Evolutionary conservation across 305 asterid species (phyloP).

Genomic region (Fraxinus dipetala): DNA sequence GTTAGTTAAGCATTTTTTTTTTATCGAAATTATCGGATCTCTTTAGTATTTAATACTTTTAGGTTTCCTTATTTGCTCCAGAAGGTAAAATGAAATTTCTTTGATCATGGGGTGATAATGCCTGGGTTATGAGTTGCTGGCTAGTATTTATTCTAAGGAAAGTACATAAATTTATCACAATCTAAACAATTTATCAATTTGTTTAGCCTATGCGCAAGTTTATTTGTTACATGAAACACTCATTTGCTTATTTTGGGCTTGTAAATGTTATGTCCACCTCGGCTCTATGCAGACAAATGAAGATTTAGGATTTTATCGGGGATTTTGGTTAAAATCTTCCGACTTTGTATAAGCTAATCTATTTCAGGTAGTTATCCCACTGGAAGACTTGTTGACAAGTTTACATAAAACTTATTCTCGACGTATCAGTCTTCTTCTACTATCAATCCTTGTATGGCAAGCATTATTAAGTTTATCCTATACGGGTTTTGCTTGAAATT

Average conservation of each 20-base stretch:
- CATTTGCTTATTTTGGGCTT: slow-evolving; percentile 22
- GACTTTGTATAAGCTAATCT: not conserved
- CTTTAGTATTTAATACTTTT: not conserved
- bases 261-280: too few species aligned
- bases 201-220: not conserved
- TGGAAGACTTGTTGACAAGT: not conserved
- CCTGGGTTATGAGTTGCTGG: not conserved
- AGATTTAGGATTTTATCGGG: not conserved
- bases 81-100: not conserved
- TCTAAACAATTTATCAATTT: not conserved
- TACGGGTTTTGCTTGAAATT: slow-evolving; percentile 3
- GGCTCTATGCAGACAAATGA: slow-evolving; percentile 23
- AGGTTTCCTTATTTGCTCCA: not conserved
- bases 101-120: not conserved
- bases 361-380: not conserved
- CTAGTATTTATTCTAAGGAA: not conserved
- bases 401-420: not conserved
- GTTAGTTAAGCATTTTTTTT: not conserved
- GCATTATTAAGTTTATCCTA: slow-evolving; percentile 3
- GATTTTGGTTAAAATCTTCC: not conserved
- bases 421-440: not conserved
- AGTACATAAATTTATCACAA: not conserved
- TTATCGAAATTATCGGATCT: not conserved
- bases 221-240: not conserved
- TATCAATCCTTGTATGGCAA: not conserved